Conservation (phyloP, 2,329 filamentous ascomycete genomes). For the Emericellopsis atlantica region DNA sequence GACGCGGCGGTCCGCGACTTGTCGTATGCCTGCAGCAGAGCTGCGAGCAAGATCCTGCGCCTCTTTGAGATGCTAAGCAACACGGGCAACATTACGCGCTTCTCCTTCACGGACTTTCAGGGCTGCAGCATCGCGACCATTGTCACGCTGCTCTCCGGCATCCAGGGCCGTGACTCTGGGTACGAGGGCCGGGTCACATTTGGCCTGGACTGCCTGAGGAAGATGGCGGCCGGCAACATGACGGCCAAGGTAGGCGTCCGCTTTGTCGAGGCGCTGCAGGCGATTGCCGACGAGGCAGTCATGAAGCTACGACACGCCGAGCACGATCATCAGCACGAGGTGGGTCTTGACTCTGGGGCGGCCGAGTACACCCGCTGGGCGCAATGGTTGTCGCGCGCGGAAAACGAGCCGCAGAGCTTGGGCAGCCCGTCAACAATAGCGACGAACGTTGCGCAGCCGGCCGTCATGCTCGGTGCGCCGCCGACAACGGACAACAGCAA, state of each 20-base stretch:
- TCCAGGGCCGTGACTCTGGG: constrained; percentile 17
- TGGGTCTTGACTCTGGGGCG: background rate
- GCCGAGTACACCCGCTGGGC: constrained; percentile 9
- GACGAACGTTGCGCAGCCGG: background rate
- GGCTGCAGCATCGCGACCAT: constrained; percentile 24
- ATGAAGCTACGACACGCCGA: constrained; percentile 4
- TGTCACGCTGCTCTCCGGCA: constrained; percentile 17
- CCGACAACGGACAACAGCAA: background rate
- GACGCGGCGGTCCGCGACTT: constrained; percentile 6
- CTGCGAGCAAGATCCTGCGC: constrained; percentile 16
- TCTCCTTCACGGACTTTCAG: constrained; percentile 25
- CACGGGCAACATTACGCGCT: constrained; percentile 17
- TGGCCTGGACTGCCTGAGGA: constrained; percentile 16
- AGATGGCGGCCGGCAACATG: constrained; percentile 19
- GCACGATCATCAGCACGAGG: background rate
- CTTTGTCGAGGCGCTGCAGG: constrained; percentile 11
- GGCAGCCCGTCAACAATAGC: background rate
- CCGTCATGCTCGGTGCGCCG: background rate
- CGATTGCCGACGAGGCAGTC: constrained; percentile 10
- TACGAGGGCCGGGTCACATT: constrained; percentile 16
- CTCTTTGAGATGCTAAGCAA: constrained; percentile 15
- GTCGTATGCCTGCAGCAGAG: constrained; percentile 14
- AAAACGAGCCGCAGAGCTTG: constrained; percentile 1
- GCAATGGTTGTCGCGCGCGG: constrained; percentile 8
- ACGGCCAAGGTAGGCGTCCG: constrained; percentile 11